Base-by-base conservation (phyloP, 176 grass and related monocot genomes). In the Oryza meyeriana region DNA sequence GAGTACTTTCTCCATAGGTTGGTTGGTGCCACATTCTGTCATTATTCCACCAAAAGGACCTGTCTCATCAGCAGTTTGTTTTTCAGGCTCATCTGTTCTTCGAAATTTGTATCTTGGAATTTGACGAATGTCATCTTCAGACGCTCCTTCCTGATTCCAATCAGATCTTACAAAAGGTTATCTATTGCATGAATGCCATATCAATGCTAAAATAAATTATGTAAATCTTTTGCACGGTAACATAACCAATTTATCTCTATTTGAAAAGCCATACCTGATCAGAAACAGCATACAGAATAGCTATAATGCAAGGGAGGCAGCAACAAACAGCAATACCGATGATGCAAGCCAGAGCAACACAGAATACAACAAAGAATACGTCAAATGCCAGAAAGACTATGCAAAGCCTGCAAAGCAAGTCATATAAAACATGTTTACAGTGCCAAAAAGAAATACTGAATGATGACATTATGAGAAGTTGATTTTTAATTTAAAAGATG, bases 241-340 rank as follows among this genome's bases (percentile, higher is more conserved):
- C 22, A 59, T 59, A 59, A 59, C n/a, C 55, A 24, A 59, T 10
- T 59, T 25, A 59, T 59, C 55, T 59, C n/a, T 57, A 59, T 1
- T 75, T 82, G 33, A 77, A 81, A 86, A 68, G 69, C 20, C 74
- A 69, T 88, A 95, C 96, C 96, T 98, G 91, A 73, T 90, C 90
- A 58, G 89, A 94, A 64, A 95, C 87, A 18, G 96, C 90, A 71
- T 98, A 98, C 1, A 98, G 62, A 77, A 98, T 87, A 48, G 96
- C 93, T 86, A 98, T 95, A 33, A 98, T 95, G 80, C 96, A 98
- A 82, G 96, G 96, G 13, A 98, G 86, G 79, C 96, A 98, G 77
- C 96, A 98, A 71, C 96, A 98, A 52, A 95, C 85, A 84, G 90
- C 96, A 70, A 98, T 95, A 48, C 96, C 96, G 74, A 98, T 95